phyloP scores from a whole-genome alignment of 768 basidiomycete species.

The Tylopilus subfusipes region DNA sequence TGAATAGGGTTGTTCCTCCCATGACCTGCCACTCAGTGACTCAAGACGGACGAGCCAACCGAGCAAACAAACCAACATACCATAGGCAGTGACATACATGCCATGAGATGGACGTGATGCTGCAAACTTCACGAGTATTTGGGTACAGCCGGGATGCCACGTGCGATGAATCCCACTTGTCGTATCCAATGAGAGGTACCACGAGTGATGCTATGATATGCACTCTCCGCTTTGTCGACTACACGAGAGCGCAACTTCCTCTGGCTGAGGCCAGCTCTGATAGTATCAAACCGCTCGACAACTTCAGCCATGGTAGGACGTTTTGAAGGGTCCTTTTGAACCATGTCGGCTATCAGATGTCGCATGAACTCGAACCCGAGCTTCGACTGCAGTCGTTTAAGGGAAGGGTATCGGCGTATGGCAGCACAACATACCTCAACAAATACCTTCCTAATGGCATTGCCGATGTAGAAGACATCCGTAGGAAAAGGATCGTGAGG shows the following conservation, averaged over 20 bases:
- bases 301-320: not conserved
- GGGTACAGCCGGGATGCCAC: not conserved
- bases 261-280: not conserved
- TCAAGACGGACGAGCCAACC: no score
- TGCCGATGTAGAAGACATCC: not conserved
- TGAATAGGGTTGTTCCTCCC: no score
- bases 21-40: no score
- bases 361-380: slow-evolving; percentile 26
- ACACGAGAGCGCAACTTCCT: not conserved
- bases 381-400: not conserved
- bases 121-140: not conserved
- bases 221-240: not conserved
- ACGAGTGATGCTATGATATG: not conserved
- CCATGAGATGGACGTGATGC: no score
- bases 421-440: not conserved
- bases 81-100: no score
- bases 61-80: no score
- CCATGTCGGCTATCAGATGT: slow-evolving; percentile 37
- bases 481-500: not conserved
- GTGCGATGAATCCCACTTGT: not conserved
- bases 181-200: not conserved
- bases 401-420: no score
- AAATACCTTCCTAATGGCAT: not conserved
- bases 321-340: slow-evolving; percentile 31
- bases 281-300: not conserved